These are phyloP conservation scores for Elongisporangium undulatum DNA, from an alignment of 352 stramenopile genomes.

Conservation along the genomic window DNA sequence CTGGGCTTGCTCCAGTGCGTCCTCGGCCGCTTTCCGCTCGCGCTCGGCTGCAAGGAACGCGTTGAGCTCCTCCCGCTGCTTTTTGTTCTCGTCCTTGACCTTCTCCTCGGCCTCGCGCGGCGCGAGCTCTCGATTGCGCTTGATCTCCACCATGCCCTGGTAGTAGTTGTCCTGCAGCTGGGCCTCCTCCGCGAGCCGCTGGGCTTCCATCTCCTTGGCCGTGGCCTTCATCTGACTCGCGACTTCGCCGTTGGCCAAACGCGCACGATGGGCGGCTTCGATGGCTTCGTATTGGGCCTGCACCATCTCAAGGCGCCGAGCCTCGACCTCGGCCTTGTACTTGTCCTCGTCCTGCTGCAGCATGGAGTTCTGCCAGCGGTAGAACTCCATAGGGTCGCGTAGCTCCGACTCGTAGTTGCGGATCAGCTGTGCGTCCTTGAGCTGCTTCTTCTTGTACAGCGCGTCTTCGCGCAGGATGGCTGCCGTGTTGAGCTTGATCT, in stretches of 20 bases:
- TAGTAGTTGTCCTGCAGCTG: conserved; percentile 53
- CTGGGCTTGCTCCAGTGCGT: conserved; percentile 62
- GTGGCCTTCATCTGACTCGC: conserved; percentile 76
- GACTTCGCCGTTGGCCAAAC: conserved; percentile 79
- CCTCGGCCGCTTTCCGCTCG: conserved; percentile 49
- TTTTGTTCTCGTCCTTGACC: conserved; percentile 52
- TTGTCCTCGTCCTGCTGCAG: conserved; percentile 72
- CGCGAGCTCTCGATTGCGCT: conserved; percentile 70
- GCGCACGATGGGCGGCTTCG: conserved; percentile 54
- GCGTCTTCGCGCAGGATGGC: conserved; percentile 91
- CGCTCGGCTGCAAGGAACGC: conserved; percentile 56
- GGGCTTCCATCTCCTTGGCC: conserved; percentile 53
- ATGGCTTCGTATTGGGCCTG: conserved; percentile 81
- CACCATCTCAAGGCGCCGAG: conserved; percentile 75
- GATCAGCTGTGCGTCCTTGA: conserved; percentile 83
- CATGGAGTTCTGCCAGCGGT: conserved; percentile 88
- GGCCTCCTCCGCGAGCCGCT: conserved; percentile 56
- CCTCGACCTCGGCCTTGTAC: conserved; percentile 65
- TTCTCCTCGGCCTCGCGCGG: conserved; percentile 72
- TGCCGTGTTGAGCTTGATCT: conserved; percentile 86
- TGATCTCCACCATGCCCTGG: conserved; percentile 53
- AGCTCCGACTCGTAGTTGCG: conserved; percentile 88
- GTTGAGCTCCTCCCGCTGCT: conserved; percentile 60
- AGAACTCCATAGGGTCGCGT: conserved; percentile 88
- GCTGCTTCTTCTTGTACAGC: conserved; percentile 90